Percentiles rank a stretch among this genome's conserved stretches.
phyloP scores from a whole-genome alignment of 371 early-diverging fungal genomes.

The Coemansia sp. region DNA sequence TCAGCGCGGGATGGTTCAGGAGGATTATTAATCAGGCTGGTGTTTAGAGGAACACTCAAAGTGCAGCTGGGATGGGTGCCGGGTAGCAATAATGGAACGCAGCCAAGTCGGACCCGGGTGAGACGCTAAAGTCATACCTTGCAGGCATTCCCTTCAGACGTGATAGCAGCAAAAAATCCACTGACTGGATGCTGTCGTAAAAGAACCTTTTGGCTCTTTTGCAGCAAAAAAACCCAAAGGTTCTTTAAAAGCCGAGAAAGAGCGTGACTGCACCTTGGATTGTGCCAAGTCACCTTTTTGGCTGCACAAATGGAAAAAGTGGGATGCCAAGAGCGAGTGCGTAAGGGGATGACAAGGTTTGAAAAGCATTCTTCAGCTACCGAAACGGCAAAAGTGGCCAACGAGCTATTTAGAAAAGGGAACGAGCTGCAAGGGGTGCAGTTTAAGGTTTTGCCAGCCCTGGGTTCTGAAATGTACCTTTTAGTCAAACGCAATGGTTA shows the following conservation, averaged over 20 bases:
- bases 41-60: background rate
- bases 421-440: conserved; percentile 4
- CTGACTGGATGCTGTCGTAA: background rate
- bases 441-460: background rate
- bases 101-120: no score
- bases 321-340: background rate
- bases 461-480: background rate
- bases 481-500: background rate
- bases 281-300: background rate
- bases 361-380: background rate
- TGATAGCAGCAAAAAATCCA: background rate
- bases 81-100: no score
- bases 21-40: background rate
- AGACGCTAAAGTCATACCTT: no score
- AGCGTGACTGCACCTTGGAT: background rate
- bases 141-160: background rate
- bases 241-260: background rate
- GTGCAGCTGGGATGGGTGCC: no score
- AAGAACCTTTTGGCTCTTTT: background rate
- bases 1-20: background rate
- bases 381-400: background rate
- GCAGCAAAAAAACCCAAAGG: background rate
- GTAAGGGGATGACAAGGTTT: background rate
- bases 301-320: no score
- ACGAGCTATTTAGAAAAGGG: background rate